Conservation (phyloP, 176 grass and related monocot genomes). For the Eremochloa ophiuroides region DNA sequence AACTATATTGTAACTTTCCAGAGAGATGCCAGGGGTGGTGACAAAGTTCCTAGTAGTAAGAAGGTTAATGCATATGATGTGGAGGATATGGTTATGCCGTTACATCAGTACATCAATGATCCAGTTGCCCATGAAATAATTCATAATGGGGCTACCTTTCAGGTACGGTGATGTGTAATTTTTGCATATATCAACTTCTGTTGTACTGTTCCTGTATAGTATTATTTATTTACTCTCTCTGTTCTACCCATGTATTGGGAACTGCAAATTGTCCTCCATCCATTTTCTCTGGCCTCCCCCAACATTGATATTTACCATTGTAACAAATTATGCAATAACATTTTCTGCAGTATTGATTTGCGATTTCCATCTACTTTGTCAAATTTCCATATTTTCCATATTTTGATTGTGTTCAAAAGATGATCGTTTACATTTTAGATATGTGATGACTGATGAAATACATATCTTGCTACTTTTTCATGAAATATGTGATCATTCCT, state of each 20-base stretch:
- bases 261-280: not conserved
- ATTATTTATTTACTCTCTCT: not conserved
- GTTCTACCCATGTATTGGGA: not conserved
- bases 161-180: conserved; percentile 42
- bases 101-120: conserved; percentile 82
- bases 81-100: conserved; percentile 91
- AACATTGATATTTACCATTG: not conserved
- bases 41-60: conserved; percentile 43
- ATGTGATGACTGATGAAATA: not conserved
- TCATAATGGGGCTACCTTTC: conserved; percentile 97
- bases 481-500: not conserved
- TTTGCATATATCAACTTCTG: not conserved
- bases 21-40: conserved; percentile 59
- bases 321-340: not conserved
- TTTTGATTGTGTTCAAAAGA: not conserved
- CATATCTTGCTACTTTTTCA: not conserved
- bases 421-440: not conserved
- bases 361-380: not conserved
- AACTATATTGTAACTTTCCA: conserved; percentile 31
- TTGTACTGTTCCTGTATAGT: not conserved
- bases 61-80: conserved; percentile 65
- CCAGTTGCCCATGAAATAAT: conserved; percentile 90
- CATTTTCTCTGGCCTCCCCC: not conserved
- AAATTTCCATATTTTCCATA: not conserved
- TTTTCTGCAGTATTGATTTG: not conserved